Conservation (phyloP, 2,329 filamentous ascomycete species). For the Penicillium sp. region DNA sequence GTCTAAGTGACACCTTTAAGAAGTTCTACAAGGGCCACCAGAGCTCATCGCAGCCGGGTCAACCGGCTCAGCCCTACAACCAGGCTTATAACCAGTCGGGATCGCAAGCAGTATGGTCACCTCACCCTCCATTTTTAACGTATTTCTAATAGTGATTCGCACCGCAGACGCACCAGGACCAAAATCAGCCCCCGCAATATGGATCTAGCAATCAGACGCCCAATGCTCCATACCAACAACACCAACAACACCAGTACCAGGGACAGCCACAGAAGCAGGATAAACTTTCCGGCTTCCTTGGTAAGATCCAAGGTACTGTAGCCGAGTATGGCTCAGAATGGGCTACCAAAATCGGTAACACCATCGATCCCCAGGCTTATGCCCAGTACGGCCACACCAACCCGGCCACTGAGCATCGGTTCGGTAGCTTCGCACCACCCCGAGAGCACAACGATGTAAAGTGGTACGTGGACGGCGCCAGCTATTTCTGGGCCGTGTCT, state of each 20-base stretch:
- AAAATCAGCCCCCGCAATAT: constrained; percentile 20
- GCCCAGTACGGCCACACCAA: constrained; percentile 43
- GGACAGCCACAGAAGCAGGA: constrained; percentile 38
- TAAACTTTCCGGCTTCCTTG: constrained; percentile 50
- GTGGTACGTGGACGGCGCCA: constrained; percentile 84
- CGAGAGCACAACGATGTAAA: constrained; percentile 72
- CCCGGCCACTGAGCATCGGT: constrained; percentile 50
- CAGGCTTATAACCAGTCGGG: constrained; percentile 18
- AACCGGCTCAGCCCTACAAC: constrained; percentile 9
- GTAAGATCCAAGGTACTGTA: constrained; percentile 56
- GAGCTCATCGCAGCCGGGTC: constrained; percentile 17
- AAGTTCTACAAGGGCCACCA: constrained; percentile 42
- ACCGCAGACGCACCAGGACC: constrained; percentile 16
- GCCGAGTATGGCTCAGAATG: constrained; percentile 53
- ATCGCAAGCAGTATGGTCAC: constrained; percentile 22
- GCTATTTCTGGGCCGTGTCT: constrained; percentile 83
- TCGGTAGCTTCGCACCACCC: constrained; percentile 68
- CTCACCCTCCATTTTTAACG: too few species aligned
- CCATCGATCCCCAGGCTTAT: constrained; percentile 50
- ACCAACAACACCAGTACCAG: constrained; percentile 10
- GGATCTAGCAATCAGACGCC: constrained; percentile 24
- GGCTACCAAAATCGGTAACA: constrained; percentile 50
- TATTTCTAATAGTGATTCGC: constrained; percentile 1
- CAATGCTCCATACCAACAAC: constrained; percentile 24
- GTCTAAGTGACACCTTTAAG: constrained; percentile 55